Evolutionary conservation across 1,284 basidiomycete genomes (phyloP).

Genomic region (Cystobasidium slooffiae): DNA sequence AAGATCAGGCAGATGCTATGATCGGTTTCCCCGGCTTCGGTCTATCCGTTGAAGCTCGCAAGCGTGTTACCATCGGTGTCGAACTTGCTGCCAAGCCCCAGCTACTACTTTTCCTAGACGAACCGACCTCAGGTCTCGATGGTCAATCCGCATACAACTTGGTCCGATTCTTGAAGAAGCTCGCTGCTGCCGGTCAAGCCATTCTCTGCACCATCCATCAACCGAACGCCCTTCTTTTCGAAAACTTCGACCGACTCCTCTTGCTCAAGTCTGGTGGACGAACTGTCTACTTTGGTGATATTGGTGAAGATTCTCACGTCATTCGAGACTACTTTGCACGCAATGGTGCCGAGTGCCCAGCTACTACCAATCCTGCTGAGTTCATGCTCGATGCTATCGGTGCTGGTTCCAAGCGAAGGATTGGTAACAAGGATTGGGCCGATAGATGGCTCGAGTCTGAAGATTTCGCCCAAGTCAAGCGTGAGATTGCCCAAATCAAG

Average conservation of each 20-base stretch:
- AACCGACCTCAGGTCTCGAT: conserved; percentile 48
- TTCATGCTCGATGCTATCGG: conserved; percentile 64
- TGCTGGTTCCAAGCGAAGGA: conserved; percentile 61
- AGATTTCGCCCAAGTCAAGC: conserved; percentile 55
- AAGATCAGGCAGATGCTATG: conserved; percentile 61
- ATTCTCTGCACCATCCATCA: conserved; percentile 58
- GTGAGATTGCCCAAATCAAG: conserved; percentile 61
- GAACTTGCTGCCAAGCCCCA: conserved; percentile 62
- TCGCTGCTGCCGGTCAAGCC: conserved; percentile 54
- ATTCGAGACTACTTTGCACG: conserved; percentile 64
- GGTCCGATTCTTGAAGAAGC: conserved; percentile 55
- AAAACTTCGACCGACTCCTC: conserved; percentile 51
- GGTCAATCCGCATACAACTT: conserved; percentile 53
- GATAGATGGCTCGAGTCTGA: conserved; percentile 57
- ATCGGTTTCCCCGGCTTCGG: conserved; percentile 62
- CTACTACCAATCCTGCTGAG: conserved; percentile 51
- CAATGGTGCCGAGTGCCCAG: conserved; percentile 57
- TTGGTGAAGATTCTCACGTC: conserved; percentile 60
- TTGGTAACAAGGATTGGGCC: conserved; percentile 57
- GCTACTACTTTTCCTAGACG: conserved; percentile 57
- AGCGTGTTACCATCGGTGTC: conserved; percentile 66
- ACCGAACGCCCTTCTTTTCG: conserved; percentile 52
- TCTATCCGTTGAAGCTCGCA: conserved; percentile 63
- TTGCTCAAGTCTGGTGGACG: conserved; percentile 53
- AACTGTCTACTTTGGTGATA: conserved; percentile 52